Percentiles rank a stretch among this genome's conserved stretches.
Evolutionary conservation across 805 yeast genomes (phyloP).

Genomic region (Saturnispora mendoncae): DNA sequence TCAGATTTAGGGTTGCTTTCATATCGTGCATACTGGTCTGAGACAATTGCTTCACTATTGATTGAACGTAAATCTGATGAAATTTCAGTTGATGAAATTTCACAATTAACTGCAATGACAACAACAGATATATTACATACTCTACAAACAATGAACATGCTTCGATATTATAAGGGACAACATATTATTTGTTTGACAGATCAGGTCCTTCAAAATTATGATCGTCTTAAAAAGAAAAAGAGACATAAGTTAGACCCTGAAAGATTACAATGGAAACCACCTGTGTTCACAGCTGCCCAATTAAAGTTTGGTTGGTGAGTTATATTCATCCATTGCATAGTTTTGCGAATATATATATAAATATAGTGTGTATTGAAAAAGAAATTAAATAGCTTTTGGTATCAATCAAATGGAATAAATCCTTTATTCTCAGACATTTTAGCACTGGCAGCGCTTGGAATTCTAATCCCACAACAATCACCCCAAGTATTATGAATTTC

Average conservation of each 20-base stretch:
- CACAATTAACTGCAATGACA: constrained; percentile 84
- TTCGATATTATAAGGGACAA: constrained; percentile 91
- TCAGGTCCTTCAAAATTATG: constrained; percentile 68
- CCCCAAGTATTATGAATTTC: constrained; percentile 62
- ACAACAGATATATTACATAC: constrained; percentile 94
- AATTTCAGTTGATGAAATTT: constrained; percentile 74
- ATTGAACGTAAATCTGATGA: constrained; percentile 52
- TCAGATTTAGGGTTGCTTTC: constrained; percentile 90
- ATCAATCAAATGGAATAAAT: constrained; percentile 60
- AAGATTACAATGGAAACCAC: constrained; percentile 85
- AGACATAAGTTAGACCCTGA: constrained; percentile 68
- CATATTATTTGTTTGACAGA: constrained; percentile 83
- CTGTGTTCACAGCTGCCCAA: constrained; percentile 92
- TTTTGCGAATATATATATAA: not conserved
- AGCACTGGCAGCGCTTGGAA: constrained; percentile 95
- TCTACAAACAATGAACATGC: constrained; percentile 79
- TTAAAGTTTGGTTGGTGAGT: constrained; percentile 84
- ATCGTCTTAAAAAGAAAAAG: constrained; percentile 53
- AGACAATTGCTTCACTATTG: constrained; percentile 65
- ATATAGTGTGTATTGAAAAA: no score
- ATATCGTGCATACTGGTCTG: constrained; percentile 96
- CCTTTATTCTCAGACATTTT: constrained; percentile 39
- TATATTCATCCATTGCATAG: constrained; percentile 13
- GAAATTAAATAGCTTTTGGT: no score
- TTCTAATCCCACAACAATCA: constrained; percentile 94